A percentile compares a stretch with the other conserved stretches of the same genome.
Conservation (phyloP, 2,329 filamentous ascomycete genomes). For the Elsinoe perseae region DNA sequence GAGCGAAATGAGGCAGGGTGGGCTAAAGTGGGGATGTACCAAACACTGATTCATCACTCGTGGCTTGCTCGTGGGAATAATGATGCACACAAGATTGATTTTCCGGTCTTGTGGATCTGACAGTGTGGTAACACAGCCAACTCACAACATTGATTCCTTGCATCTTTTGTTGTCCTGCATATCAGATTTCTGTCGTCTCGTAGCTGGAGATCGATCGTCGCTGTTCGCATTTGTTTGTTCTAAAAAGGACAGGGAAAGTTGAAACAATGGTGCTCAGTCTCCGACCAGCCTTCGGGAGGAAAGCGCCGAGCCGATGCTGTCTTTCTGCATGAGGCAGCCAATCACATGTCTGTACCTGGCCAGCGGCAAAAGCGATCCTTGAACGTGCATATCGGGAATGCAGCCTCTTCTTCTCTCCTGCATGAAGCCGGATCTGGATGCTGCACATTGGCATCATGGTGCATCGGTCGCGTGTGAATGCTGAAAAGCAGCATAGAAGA, state of each 20-base stretch:
- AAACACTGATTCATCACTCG: background rate
- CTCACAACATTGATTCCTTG: constrained; percentile 3
- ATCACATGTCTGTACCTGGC: background rate
- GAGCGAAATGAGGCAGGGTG: constrained; percentile 8
- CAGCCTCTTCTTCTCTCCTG: background rate
- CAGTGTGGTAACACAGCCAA: constrained; percentile 2
- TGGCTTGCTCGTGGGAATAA: constrained; percentile 3
- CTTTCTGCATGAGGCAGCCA: background rate
- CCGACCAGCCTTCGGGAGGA: background rate
- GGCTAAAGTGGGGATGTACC: constrained; percentile 12
- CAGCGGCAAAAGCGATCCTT: background rate
- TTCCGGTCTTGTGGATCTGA: background rate
- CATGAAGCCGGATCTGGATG: background rate
- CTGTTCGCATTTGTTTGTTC: background rate
- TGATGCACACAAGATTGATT: background rate
- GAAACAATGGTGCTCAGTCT: constrained; percentile 4
- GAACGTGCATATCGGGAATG: background rate
- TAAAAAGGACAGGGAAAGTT: background rate
- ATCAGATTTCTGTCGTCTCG: background rate
- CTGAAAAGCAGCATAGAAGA: no score
- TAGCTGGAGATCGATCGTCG: background rate
- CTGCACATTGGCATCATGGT: background rate
- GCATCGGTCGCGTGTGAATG: background rate
- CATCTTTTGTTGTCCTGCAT: background rate
- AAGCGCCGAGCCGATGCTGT: background rate